Base-by-base conservation (phyloP, 371 early-diverging fungal species). In the Fennellomyces sp. region DNA sequence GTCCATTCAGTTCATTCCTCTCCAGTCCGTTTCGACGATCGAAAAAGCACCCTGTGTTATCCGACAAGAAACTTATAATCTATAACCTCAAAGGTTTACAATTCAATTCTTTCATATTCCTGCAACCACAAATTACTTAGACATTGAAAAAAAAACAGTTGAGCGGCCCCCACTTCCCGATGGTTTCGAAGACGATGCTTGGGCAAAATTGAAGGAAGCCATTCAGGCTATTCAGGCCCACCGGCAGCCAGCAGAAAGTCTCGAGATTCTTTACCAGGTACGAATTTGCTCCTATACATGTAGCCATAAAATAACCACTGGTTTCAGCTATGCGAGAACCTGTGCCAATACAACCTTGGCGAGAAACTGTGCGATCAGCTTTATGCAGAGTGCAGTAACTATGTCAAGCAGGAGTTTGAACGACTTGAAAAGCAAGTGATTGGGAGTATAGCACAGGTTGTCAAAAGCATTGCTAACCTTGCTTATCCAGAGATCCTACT, bases 231-330 rank as follows among this genome's bases (percentile, higher is more conserved):
- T 95, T 27, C 88, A 90, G 28, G 61, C 71, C n/a, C 73, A 80
- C 30, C 63, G 72, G 52, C 79, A 84, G 1, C 83, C 87, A 1
- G 60, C 75, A 5, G 90, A 91, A 52, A 89, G 92, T 29, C 73
- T 92, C 7, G 95, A 95, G 63, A 92, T 91, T 57, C 85, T 95
- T 12, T 96, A 94, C 73, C 88, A 88, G 63, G 89, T 84, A 65
- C 21, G 53, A 15, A n/a, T 0, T 12, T 52, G 6, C 21, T 41
- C 17, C 13, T 30, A 61, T 42, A 7, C 29, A 35, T 45, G 12
- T 28, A 3, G 25, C 2, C 36, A 6, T 29, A n/a, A n/a, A n/a
- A n/a, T n/a, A n/a, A n/a, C n/a, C n/a, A n/a, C n/a, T n/a, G n/a
- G n/a, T 42, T n/a, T 28, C 56, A 84, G 84, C 72, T 91, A 25